Percentiles rank a stretch among this genome's conserved stretches.
Evolutionary conservation across 1,284 basidiomycete species (phyloP).

Genomic region (Trametes polyzona): DNA sequence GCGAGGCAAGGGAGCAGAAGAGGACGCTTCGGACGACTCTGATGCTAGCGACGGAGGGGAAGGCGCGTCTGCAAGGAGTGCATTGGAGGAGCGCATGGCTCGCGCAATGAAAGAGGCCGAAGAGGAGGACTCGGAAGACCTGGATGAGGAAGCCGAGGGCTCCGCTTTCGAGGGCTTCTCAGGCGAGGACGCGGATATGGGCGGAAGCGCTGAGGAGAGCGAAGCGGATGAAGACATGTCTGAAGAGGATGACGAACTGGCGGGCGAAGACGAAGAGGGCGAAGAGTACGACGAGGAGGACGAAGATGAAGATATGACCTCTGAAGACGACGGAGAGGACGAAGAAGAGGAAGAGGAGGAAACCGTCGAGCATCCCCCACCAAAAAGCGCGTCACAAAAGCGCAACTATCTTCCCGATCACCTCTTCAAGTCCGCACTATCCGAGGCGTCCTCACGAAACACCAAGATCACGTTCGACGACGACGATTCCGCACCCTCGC

Average conservation of each 20-base stretch:
- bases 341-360: constrained; percentile 18
- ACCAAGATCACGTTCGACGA: constrained; percentile 21
- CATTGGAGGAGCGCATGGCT: constrained; percentile 37
- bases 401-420: constrained; percentile 42
- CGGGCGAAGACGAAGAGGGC: constrained; percentile 7
- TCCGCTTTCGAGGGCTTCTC: constrained; percentile 1
- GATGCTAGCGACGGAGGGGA: constrained; percentile 8
- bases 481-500: constrained; percentile 5
- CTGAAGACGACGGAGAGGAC: not conserved
- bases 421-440: constrained; percentile 39
- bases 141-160: constrained; percentile 4
- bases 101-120: constrained; percentile 39
- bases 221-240: constrained; percentile 7
- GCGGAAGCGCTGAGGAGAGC: constrained; percentile 9
- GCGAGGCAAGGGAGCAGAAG: constrained; percentile 3
- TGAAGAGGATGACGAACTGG: not conserved
- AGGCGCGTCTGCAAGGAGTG: constrained; percentile 15
- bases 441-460: constrained; percentile 11
- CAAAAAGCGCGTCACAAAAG: constrained; percentile 3
- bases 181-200: constrained; percentile 1
- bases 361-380: not conserved
- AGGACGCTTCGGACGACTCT: constrained; percentile 8
- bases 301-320: constrained; percentile 10
- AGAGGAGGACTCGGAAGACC: constrained; percentile 26
- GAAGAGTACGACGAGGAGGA: constrained; percentile 6